These are phyloP conservation scores for Thuidium tamariscinum DNA, from an alignment of 225 moss, liverwort and hornwort species.

Conservation along the genomic window DNA sequence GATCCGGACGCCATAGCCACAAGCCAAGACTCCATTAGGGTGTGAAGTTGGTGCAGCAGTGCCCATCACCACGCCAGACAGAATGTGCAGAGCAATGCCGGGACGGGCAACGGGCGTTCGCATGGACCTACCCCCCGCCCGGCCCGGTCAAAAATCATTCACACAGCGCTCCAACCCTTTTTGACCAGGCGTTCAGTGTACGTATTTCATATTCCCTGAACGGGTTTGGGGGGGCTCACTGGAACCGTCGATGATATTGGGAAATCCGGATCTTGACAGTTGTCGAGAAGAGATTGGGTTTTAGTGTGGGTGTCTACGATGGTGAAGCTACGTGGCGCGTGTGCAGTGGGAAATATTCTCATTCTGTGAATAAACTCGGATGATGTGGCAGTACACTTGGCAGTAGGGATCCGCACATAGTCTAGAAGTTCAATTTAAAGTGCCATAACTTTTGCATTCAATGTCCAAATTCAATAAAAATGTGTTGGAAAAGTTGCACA, in stretches of 20 bases:
- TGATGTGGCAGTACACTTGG: background rate
- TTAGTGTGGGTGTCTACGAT: background rate
- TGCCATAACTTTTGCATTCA: too few relatives aligned
- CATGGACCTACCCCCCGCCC: background rate
- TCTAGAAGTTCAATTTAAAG: too few relatives aligned
- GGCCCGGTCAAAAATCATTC: slow-evolving; percentile 9
- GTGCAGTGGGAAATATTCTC: background rate
- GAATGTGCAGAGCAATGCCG: background rate
- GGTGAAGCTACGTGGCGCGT: background rate
- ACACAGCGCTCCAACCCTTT: background rate
- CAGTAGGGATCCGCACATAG: background rate
- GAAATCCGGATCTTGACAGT: background rate
- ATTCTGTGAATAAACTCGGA: background rate
- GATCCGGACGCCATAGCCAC: slow-evolving; percentile 7
- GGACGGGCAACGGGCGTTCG: background rate
- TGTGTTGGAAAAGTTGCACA: too few relatives aligned
- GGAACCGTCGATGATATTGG: background rate
- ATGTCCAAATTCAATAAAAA: too few relatives aligned
- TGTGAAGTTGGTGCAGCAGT: background rate
- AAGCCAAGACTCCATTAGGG: background rate
- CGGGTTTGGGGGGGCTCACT: background rate
- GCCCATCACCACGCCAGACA: background rate
- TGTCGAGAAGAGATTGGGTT: background rate
- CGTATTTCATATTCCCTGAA: background rate
- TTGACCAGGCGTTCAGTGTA: slow-evolving; percentile 4